Conservation (phyloP, 139 green algal genomes). For the Trebouxia sp. region DNA sequence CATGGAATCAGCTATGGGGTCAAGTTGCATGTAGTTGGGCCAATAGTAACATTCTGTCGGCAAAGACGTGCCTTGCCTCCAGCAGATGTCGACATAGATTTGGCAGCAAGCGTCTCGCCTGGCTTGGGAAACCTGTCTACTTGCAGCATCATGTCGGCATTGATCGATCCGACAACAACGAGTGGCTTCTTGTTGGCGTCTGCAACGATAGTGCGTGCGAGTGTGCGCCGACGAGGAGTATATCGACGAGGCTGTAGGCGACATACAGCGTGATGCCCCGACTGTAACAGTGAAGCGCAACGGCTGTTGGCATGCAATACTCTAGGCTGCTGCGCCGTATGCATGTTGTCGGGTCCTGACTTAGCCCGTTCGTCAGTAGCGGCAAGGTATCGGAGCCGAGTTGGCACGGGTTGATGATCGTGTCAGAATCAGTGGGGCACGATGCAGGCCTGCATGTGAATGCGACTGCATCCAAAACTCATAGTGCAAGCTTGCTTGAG, state of each 20-base stretch:
- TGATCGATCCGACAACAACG: conserved; percentile 58
- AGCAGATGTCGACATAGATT: conserved; percentile 63
- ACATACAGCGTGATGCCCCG: neutral
- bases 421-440: no score
- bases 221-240: neutral
- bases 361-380: neutral
- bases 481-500: no score
- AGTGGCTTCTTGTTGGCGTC: conserved; percentile 33
- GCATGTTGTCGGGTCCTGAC: neutral
- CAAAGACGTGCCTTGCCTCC: conserved; percentile 69
- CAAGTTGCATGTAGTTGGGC: neutral
- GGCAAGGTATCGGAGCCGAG: no score
- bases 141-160: conserved; percentile 78
- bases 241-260: neutral
- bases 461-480: no score
- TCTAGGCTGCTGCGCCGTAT: neutral
- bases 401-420: no score
- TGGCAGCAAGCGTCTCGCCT: conserved; percentile 78
- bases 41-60: neutral
- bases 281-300: neutral
- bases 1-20: no score
- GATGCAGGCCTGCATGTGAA: no score
- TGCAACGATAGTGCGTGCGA: neutral
- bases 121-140: conserved; percentile 70
- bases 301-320: neutral